Conservation (phyloP, 768 basidiomycete species). For the Suillus clintonianus region DNA sequence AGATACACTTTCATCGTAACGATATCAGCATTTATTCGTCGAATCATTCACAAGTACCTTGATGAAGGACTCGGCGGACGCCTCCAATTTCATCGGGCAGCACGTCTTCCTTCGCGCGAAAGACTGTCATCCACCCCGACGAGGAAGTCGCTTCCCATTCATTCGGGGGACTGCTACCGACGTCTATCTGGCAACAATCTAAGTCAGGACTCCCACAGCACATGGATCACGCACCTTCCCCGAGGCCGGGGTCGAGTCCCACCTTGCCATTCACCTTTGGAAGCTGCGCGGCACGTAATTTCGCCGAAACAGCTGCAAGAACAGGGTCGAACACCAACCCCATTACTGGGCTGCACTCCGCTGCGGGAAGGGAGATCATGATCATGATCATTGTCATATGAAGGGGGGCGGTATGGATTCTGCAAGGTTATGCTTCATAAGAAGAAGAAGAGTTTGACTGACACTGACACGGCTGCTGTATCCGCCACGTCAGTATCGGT, state of each 20-base stretch:
- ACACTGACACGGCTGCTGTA: background rate
- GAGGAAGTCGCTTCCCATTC: background rate
- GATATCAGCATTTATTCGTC: background rate
- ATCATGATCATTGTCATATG: background rate
- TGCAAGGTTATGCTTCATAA: background rate
- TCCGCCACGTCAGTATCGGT: background rate
- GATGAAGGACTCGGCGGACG: background rate
- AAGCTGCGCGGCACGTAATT: background rate
- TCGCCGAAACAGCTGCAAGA: background rate
- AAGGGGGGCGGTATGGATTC: background rate
- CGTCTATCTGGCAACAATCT: background rate
- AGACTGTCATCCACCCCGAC: background rate
- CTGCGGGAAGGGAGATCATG: background rate
- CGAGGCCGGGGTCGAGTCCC: background rate
- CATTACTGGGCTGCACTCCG: background rate
- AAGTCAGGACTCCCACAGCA: background rate
- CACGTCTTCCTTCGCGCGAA: background rate
- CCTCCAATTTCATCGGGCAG: background rate
- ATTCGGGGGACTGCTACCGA: background rate
- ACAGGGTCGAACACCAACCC: background rate
- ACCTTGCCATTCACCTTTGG: background rate
- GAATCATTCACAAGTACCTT: background rate
- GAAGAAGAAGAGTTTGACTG: background rate
- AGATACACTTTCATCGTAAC: background rate
- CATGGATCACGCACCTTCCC: background rate